Base-by-base conservation (phyloP, 805 yeast genomes). In the Lachancea waltii region DNA sequence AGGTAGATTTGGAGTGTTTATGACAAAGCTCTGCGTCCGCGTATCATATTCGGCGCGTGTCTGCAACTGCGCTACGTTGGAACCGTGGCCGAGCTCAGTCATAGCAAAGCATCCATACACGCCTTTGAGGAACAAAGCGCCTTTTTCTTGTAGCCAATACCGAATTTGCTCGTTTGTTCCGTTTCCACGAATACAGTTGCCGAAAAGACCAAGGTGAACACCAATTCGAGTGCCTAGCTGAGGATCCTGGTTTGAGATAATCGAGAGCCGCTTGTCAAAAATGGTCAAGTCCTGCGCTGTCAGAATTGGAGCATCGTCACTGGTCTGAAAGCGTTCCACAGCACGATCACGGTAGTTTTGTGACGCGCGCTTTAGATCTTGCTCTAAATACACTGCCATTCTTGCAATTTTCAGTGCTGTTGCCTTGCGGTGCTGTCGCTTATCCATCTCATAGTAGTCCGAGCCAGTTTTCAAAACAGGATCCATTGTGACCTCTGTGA, bases 11-110 rank as follows among this genome's bases (percentile, higher is more conserved):
- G 97, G 97, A 9, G 97, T 89, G 57, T 85, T 74, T 53, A 89
- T 77, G 39, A 73, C 58, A 55, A 89, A 84, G 46, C 78, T 77
- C 51, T 85, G 85, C 20, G 70, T 72, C 13, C 63, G 64, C 14
- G 67, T 64, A 58, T 85, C 80, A 58, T 72, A 89, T 15, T 82
- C 80, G 11, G 97, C 95, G 11, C 87, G 82, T n/a, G 97, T 89
- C 62, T 89, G 95, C 44, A 85, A 69, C 17, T 85, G 94, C 3
- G 95, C 95, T 31, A 89, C 96, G 60, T 89, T 89, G 9, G 95
- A 85, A 19, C 96, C 96, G 58, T 86, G 96, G 6, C 85, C 95
- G 50, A 86, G 60, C 64, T 86, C 96, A 11, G 95, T 87, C 96
- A 86, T 86, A 32, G 82, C 86, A 64, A 86, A 86, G 62, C 95